phyloP scores from a whole-genome alignment of 352 stramenopile genomes.

The Phytophthora litchii region DNA sequence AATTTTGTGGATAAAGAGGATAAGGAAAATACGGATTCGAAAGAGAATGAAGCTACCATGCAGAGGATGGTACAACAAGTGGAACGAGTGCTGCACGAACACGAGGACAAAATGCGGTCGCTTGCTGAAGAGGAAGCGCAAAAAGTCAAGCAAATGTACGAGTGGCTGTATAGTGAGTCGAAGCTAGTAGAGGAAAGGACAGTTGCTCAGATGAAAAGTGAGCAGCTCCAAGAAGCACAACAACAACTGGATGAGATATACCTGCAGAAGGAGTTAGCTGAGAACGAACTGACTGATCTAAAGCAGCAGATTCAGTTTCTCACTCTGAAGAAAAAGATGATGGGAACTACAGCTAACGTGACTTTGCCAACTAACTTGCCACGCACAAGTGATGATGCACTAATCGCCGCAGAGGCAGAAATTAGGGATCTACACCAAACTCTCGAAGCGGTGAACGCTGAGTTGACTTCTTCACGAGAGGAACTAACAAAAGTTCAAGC shows the following conservation, averaged over 20 bases:
- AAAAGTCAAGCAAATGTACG: constrained; percentile 61
- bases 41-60: constrained; percentile 26
- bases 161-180: constrained; percentile 54
- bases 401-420: constrained; percentile 34
- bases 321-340: constrained; percentile 50
- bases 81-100: constrained; percentile 48
- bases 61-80: constrained; percentile 62
- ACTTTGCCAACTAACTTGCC: background rate
- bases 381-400: constrained; percentile 12
- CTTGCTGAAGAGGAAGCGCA: constrained; percentile 50
- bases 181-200: constrained; percentile 55
- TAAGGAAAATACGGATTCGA: constrained; percentile 3
- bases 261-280: constrained; percentile 41
- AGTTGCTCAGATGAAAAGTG: constrained; percentile 24
- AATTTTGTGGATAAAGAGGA: background rate
- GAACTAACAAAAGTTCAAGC: constrained; percentile 59
- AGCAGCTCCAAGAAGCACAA: constrained; percentile 39
- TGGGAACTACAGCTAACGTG: constrained; percentile 13
- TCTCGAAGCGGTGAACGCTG: constrained; percentile 45
- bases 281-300: constrained; percentile 43
- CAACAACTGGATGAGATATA: constrained; percentile 43
- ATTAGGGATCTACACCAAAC: constrained; percentile 48
- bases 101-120: constrained; percentile 54
- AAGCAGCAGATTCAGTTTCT: constrained; percentile 68
- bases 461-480: constrained; percentile 43